Evolutionary conservation across 2,329 filamentous ascomycete species (phyloP), one percentile per base, ranked within the genome.

Genomic region (Endocalyx cinctus): DNA sequence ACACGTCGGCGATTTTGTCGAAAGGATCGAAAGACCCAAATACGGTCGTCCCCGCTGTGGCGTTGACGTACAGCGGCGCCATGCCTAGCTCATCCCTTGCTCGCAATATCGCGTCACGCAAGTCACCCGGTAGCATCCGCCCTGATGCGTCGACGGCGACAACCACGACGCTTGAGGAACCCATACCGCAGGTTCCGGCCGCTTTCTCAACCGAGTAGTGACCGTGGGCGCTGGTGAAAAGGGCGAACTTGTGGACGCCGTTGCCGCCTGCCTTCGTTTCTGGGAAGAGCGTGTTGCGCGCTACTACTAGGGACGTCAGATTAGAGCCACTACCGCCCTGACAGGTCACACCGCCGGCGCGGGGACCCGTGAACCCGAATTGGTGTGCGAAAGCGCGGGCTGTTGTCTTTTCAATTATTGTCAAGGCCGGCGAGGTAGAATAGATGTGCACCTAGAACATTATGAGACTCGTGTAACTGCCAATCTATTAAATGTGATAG

Each of bases 151-250:
- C 87, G 15, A 95, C 78, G 4, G 84, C 74, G 0, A 97, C 83
- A 17, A 71, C 55, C 59, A 83, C 78, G 17, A 95, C 88, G 42
- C 78, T 78, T 14, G 70, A 66, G 17, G 77, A 80, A 8, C 92
- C 92, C 23, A 98, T 74, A 1, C 92, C 92, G 49, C 84, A 83
- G 54, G 90, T 84, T 55, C 90, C 83, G n/a, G 89, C 89, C 3
- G 88, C 89, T 64, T 97, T 97, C 52, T 95, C 87, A 17, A 97
- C 77, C 5, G 82, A 89, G 67, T 97, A 98, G 68, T 97, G 92
- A 0, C 90, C 89, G 58, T 97, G 88, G 1, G 74, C 79, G 46
- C 81, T 87, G 3, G 90, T 96, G 65, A 97, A 96, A 34, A 96
- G 64, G 14, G 87, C 82, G 50, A 96, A 90, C 14, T 73, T 69